A percentile compares a stretch with the other conserved stretches of the same genome.
Conservation (phyloP, 192 early-diverging fungal genomes). For the Rhizoclosmatium sp. region DNA sequence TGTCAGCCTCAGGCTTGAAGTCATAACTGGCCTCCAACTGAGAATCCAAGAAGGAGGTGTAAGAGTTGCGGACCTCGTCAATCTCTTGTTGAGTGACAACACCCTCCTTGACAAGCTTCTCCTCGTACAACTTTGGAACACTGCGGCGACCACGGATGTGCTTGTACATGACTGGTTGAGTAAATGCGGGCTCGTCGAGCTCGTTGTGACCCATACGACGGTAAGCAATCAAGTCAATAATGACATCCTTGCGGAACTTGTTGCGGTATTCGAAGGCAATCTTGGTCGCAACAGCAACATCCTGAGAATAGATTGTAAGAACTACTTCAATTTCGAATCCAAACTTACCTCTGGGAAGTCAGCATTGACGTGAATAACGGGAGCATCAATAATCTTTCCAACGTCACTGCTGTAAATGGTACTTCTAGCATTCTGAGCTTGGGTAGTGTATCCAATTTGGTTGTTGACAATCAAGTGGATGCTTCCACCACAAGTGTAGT, state of each 20-base stretch:
- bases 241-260: constrained; percentile 94
- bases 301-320: constrained; percentile 50
- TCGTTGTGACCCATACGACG: constrained; percentile 98
- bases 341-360: constrained; percentile 77
- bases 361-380: constrained; percentile 96
- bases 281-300: constrained; percentile 84
- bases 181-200: constrained; percentile 96
- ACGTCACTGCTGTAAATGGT: constrained; percentile 92
- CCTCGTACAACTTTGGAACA: constrained; percentile 88
- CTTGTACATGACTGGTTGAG: constrained; percentile 96
- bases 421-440: constrained; percentile 91
- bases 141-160: constrained; percentile 85
- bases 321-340: neutral
- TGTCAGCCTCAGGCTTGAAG: constrained; percentile 67
- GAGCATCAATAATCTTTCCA: constrained; percentile 95
- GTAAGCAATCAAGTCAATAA: constrained; percentile 94
- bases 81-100: constrained; percentile 56
- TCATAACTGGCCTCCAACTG: constrained; percentile 66
- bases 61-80: constrained; percentile 63
- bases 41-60: constrained; percentile 67
- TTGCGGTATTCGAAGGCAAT: constrained; percentile 91
- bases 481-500: constrained; percentile 93
- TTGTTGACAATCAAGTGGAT: constrained; percentile 99
- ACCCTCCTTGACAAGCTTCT: constrained; percentile 66
- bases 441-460: constrained; percentile 96